Base-by-base conservation (phyloP, 2,329 filamentous ascomycete species). In the Ophiobolus disseminans region DNA sequence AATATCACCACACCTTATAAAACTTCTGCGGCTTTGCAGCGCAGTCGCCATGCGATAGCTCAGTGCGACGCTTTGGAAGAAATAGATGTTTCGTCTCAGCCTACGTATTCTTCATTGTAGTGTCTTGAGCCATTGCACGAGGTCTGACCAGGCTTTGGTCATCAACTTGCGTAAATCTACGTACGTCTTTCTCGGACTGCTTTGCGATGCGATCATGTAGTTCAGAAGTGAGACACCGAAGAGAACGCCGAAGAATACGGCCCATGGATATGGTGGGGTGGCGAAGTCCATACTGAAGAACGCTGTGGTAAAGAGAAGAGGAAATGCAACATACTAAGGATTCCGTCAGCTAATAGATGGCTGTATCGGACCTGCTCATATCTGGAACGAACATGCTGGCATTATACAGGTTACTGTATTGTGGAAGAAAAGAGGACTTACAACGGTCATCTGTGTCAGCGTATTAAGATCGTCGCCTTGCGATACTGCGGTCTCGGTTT, bases 271-370 rank as follows among this genome's bases (percentile, higher is more conserved):
- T 20, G 48, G 41, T 8, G 45, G 45, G 2, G 42, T 25, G 5
- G 49, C 31, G 19, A 60, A 57, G 22, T 49, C 46, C 54, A 60
- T 60, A 43, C 57, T 54, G 40, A 60, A 60, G 11, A 58, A 41
- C 10, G 51, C 54, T 4, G 52, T 47, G 16, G 54, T 58, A 30
- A 58, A 55, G 13, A 55, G 40, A 1, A 57, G 43, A 1, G 54
- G 51, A 31, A 60, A 60, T n/a, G 51, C 54, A 1, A 51, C 31
- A 25, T 57, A 58, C 51, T 60, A 28, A 2, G 20, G 10, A 14
- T 3, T 14, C 7, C 2, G 9, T 32, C n/a, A n/a, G n/a, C n/a
- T 32, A 32, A 14, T 32, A 14, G 5, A 10, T 28, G 25, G 25
- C n/a, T 28, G 10, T n/a, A 3, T 28, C 5, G 5, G 5, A 28